Evolutionary conservation across 2,329 filamentous ascomycete genomes (phyloP).

Genomic region (Clarireedia monteithiana): DNA sequence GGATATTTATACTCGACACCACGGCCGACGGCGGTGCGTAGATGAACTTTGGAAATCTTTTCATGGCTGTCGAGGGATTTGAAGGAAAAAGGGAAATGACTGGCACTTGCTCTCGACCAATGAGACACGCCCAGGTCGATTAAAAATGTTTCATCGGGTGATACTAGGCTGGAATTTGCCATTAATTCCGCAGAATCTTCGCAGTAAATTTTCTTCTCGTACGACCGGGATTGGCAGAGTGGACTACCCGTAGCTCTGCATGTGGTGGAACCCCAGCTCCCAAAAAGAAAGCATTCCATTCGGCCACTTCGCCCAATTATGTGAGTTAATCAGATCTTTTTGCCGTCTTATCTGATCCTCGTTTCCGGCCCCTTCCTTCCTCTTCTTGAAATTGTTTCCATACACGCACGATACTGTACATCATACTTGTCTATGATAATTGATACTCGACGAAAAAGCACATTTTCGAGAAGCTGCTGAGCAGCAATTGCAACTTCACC

Average conservation of each 20-base stretch:
- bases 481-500: not conserved
- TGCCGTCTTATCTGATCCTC: constrained; percentile 7
- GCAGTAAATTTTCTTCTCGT: too few relatives aligned
- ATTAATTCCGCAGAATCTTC: too few relatives aligned
- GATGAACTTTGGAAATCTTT: too few relatives aligned
- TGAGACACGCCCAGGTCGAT: too few relatives aligned
- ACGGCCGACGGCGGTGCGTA: too few relatives aligned
- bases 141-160: too few relatives aligned
- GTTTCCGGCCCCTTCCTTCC: not conserved
- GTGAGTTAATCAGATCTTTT: constrained; percentile 8
- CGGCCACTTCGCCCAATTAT: not conserved
- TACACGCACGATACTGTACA: not conserved
- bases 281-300: not conserved
- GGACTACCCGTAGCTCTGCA: not conserved
- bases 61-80: too few relatives aligned
- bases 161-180: too few relatives aligned
- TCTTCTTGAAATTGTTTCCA: not conserved
- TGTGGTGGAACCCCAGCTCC: not conserved
- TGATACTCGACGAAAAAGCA: not conserved
- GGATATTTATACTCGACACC: too few relatives aligned
- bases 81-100: too few relatives aligned
- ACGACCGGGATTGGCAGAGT: not conserved
- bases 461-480: not conserved
- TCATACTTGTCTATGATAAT: not conserved
- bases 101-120: too few relatives aligned